Evolutionary conservation across 2,329 filamentous ascomycete species (phyloP).

Genomic region (Arthrocladium fulminans): DNA sequence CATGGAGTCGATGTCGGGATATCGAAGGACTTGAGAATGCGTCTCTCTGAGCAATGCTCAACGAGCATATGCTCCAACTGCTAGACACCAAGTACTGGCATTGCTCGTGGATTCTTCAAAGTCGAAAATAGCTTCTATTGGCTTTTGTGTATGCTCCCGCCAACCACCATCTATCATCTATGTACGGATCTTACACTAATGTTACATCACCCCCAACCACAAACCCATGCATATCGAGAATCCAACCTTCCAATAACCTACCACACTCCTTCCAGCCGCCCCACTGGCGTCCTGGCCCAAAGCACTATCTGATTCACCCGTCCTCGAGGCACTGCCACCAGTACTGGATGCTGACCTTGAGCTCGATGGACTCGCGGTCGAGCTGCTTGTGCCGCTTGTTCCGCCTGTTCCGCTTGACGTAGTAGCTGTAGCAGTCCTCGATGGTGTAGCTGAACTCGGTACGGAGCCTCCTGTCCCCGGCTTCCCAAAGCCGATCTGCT

Average conservation of each 20-base stretch:
- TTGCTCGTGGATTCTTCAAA: too few species aligned
- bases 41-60: too few species aligned
- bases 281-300: background rate
- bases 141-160: background rate
- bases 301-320: background rate
- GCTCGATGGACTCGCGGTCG: background rate
- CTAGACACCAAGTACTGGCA: too few species aligned
- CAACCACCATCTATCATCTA: background rate
- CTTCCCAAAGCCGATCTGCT: slow-evolving; percentile 25
- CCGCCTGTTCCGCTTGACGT: too few species aligned
- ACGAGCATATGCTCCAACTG: too few species aligned
- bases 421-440: background rate
- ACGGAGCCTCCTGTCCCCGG: background rate
- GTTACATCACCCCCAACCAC: background rate
- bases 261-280: background rate
- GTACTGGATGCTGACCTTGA: background rate
- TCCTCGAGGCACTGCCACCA: background rate
- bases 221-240: background rate
- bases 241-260: background rate
- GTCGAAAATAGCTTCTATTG: background rate
- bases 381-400: background rate
- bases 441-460: background rate
- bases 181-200: background rate
- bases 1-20: too few species aligned
- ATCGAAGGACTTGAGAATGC: too few species aligned